Evolutionary conservation across 495 filamentous ascomycete species (phyloP), one percentile per base, ranked within the genome.

Genomic region (Talaromyces wortmannii): DNA sequence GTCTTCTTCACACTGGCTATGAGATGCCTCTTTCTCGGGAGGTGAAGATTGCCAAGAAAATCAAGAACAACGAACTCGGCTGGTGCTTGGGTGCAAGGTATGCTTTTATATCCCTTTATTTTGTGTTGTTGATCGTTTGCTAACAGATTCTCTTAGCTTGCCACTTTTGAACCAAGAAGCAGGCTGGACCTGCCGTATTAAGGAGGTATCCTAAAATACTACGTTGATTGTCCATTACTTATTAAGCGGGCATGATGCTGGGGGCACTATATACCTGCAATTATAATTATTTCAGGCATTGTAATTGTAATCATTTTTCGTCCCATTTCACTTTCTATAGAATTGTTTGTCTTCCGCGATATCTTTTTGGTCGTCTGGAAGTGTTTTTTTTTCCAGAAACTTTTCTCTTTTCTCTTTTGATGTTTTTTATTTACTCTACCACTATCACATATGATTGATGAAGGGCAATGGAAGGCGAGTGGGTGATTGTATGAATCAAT

Each of bases 51-150:
- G 94, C 94, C 31, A 97, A 98, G 88, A 92, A 96, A 81, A 94
- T 97, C 61, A 92, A 92, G 78, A 85, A 84, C 33, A 96, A 96
- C 69, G 95, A 98, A 78, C 73, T 98, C 55, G 94, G 94, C 48
- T 98, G 94, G 94, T 97, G 92, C 74, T 76, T 98, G 68, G 94
- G 94, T 62, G 94, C 94, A 56, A 97, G 90, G 90, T 92, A 80
- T 73, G 83, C 58, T 58, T 61, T 50, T 23, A 23, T 23, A 23
- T 18, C 17, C 47, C 53, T 23, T 46, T 7, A 31, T 49, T 50
- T 36, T n/a, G 55, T 15, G 47, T 57, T 6, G 17, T 30, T 62
- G 7, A 30, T 47, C 12, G 23, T 16, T 56, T 65, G 55, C 74
- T 77, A 56, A 78, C 55, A 43, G n/a, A 23, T 23, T 43, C 15